Conservation (phyloP, 2,329 filamentous ascomycete species). For the Diaporthe longicolla region DNA sequence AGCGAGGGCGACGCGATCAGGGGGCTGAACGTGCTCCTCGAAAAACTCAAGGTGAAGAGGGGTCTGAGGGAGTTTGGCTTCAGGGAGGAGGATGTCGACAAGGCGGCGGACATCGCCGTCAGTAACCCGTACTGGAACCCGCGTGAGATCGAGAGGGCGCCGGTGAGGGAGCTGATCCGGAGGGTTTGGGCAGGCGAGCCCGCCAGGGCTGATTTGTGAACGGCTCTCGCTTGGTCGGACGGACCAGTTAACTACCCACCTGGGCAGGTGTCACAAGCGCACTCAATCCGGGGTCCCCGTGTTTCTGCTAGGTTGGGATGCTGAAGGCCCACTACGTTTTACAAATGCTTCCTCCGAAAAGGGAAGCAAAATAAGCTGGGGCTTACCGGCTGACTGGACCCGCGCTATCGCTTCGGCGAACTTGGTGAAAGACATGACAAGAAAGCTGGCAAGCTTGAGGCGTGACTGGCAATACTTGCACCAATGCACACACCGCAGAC, state of each 20-base stretch:
- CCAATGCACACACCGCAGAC: neutral
- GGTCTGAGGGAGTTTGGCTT: slow-evolving; percentile 68
- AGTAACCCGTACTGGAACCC: slow-evolving; percentile 72
- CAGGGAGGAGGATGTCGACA: slow-evolving; percentile 70
- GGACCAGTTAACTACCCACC: neutral
- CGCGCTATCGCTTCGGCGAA: neutral
- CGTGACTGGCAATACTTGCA: neutral
- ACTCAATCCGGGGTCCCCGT: neutral
- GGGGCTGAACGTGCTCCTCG: slow-evolving; percentile 69
- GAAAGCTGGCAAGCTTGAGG: neutral
- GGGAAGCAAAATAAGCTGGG: neutral
- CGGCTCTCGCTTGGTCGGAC: neutral
- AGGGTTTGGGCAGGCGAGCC: slow-evolving; percentile 70
- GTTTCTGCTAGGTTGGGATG: neutral
- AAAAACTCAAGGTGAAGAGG: slow-evolving; percentile 65
- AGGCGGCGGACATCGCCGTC: slow-evolving; percentile 68
- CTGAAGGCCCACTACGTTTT: neutral
- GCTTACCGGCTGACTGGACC: slow-evolving; percentile 6
- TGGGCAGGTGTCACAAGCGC: neutral
- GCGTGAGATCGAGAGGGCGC: slow-evolving; percentile 62
- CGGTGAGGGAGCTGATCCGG: slow-evolving; percentile 68
- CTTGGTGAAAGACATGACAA: neutral
- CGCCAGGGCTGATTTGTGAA: slow-evolving; percentile 65
- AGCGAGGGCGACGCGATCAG: slow-evolving; percentile 71
- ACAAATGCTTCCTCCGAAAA: neutral